phyloP scores from a whole-genome alignment of 768 basidiomycete genomes.

The Termitomyces sp. region DNA sequence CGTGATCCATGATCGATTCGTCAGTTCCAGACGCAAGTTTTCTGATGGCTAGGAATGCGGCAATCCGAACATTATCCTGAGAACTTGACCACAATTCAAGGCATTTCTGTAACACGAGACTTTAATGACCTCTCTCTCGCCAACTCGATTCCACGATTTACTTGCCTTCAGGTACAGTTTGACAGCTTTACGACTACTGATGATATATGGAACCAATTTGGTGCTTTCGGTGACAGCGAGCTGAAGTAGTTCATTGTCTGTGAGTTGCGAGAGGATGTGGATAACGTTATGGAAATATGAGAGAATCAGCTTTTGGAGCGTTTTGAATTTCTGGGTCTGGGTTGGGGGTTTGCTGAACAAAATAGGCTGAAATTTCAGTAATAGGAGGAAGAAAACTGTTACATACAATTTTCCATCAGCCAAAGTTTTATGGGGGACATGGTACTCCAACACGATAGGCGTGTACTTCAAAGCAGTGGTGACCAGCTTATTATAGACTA shows the following conservation, averaged over 20 bases:
- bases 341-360: conserved; percentile 74
- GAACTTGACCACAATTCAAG: conserved; percentile 80
- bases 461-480: conserved; percentile 85
- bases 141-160: background rate
- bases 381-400: background rate
- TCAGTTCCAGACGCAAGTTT: conserved; percentile 75
- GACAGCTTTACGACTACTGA: conserved; percentile 77
- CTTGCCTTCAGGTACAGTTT: conserved; percentile 82
- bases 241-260: conserved; percentile 57
- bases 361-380: conserved; percentile 1
- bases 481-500: conserved; percentile 94
- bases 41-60: conserved; percentile 81
- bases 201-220: conserved; percentile 86
- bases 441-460: conserved; percentile 82
- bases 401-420: conserved; percentile 84
- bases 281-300: conserved; percentile 89
- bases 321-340: conserved; percentile 76
- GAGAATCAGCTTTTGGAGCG: conserved; percentile 80
- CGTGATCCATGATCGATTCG: conserved; percentile 74
- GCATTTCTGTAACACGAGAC: conserved; percentile 52
- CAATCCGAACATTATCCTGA: conserved; percentile 76
- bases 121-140: background rate
- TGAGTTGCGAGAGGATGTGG: conserved; percentile 71
- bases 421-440: conserved; percentile 81
- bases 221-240: conserved; percentile 80